Base-by-base conservation (phyloP, 2,329 filamentous ascomycete genomes). In the Tolypocladium tropicale region DNA sequence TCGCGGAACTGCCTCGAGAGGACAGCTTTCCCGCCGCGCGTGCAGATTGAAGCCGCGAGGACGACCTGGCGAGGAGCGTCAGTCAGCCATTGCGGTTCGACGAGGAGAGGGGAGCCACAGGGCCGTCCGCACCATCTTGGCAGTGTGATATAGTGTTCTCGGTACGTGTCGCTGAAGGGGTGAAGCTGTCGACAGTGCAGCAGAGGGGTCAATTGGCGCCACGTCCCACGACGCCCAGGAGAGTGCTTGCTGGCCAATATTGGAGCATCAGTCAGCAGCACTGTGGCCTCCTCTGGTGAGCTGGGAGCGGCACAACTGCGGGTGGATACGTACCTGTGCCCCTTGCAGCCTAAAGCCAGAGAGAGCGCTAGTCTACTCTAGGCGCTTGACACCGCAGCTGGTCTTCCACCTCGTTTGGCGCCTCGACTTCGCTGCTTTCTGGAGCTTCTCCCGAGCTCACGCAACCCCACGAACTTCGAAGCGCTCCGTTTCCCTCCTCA, bases 41-140 rank as follows among this genome's bases (percentile, higher is more conserved):
- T 99, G 77, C 93, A 97, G 79, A 99, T 96, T 68, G 94, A 97
- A 68, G 94, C 94, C 74, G 93, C 94, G 73, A 99, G 90, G 74
- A 99, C 90, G 73, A 99, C 94, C 94, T 96, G 65, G 60, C 57
- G 60, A 16, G 16, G 21, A 21, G 57, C 25, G 56, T 56, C 53
- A 54, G 57, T 41, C 46, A 50, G 46, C 46, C 28, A 50, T 32
- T 50, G 46, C 46, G 33, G 46, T 18, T n/a, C 36, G 30, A 23
- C 37, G 30, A 28, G 30, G 25, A 28, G 2, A 48, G 12, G 41
- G 12, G n/a, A 30, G 10, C 5, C 10, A 48, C 18, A 39, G 34
- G 53, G 55, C 56, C 11, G 25, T 63, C 59, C 67, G 62, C 67
- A 75, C 74, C 72, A 75, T 77, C 58, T 70, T 74, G 68, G 58